A percentile compares a stretch with the other conserved stretches of the same genome.
These are phyloP conservation scores for Sanghuangporus weigelae DNA, from an alignment of 1,284 basidiomycete species.

Conservation along the genomic window DNA sequence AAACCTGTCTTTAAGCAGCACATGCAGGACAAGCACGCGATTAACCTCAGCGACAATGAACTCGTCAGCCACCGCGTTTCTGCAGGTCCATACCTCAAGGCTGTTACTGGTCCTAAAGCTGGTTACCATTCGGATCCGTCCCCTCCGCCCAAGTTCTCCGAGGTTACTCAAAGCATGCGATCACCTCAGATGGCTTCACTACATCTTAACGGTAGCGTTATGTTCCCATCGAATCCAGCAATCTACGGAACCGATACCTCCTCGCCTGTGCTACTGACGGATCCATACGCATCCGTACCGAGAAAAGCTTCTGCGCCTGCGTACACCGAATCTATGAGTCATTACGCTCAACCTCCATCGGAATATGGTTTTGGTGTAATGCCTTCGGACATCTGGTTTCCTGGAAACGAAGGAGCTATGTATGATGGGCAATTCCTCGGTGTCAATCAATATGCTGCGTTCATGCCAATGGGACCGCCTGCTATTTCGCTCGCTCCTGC, in stretches of 20 bases:
- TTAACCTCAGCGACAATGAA: not conserved
- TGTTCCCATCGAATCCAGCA: constrained; percentile 4
- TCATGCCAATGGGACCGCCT: not conserved
- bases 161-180: constrained; percentile 3
- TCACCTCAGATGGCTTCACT: not conserved
- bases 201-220: not conserved
- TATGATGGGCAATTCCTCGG: constrained; percentile 3
- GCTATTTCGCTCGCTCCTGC: constrained; percentile 3
- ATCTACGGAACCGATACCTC: not conserved
- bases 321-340: not conserved
- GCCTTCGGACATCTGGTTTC: constrained; percentile 6
- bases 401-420: not conserved
- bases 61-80: constrained; percentile 7
- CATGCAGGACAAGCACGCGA: constrained; percentile 10
- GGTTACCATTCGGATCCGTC: not conserved
- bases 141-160: constrained; percentile 4
- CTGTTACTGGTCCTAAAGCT: not conserved
- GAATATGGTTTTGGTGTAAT: not conserved
- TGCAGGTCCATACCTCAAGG: constrained; percentile 6
- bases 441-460: not conserved
- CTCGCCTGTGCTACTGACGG: not conserved
- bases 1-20: constrained; percentile 12
- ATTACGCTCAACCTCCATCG: not conserved
- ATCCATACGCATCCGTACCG: not conserved
- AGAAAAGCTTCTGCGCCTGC: not conserved